These are phyloP conservation scores for Parastagonospora avenae DNA, from an alignment of 2,329 filamentous ascomycete species.

Conservation along the genomic window DNA sequence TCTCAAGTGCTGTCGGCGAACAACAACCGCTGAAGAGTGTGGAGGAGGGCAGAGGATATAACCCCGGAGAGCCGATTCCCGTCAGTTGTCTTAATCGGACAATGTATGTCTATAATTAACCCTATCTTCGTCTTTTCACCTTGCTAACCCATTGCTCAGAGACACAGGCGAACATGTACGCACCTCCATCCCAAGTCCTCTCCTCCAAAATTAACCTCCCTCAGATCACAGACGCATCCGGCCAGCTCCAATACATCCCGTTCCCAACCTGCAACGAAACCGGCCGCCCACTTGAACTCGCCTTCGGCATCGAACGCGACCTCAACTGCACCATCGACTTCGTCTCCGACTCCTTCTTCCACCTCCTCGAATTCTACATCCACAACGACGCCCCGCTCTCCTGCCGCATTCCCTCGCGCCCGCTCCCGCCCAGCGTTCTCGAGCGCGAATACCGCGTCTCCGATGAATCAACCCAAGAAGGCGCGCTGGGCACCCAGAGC, in stretches of 20 bases:
- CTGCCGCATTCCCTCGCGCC: constrained; percentile 85
- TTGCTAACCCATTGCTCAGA: constrained; percentile 52
- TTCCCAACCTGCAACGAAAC: constrained; percentile 94
- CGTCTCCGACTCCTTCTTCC: constrained; percentile 80
- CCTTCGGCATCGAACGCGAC: constrained; percentile 81
- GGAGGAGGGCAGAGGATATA: constrained; percentile 50
- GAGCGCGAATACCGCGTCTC: constrained; percentile 35
- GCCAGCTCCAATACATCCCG: constrained; percentile 89
- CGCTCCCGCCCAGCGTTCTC: constrained; percentile 54
- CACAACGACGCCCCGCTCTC: constrained; percentile 93
- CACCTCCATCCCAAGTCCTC: constrained; percentile 1
- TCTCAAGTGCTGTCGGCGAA: constrained; percentile 47
- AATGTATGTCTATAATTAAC: constrained; percentile 46
- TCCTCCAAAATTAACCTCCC: not conserved
- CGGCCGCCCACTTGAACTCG: constrained; percentile 76
- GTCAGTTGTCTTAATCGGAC: constrained; percentile 59
- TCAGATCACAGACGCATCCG: constrained; percentile 73
- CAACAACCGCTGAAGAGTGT: constrained; percentile 49
- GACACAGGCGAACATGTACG: constrained; percentile 81
- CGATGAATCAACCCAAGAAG: constrained; percentile 48
- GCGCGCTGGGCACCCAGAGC: constrained; percentile 40
- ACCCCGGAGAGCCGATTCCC: constrained; percentile 55
- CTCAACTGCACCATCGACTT: constrained; percentile 82
- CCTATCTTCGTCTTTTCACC: not conserved
- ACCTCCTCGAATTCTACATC: constrained; percentile 93